Conservation (phyloP, 371 early-diverging fungal species). For the Sanchytrium tribonematis region DNA sequence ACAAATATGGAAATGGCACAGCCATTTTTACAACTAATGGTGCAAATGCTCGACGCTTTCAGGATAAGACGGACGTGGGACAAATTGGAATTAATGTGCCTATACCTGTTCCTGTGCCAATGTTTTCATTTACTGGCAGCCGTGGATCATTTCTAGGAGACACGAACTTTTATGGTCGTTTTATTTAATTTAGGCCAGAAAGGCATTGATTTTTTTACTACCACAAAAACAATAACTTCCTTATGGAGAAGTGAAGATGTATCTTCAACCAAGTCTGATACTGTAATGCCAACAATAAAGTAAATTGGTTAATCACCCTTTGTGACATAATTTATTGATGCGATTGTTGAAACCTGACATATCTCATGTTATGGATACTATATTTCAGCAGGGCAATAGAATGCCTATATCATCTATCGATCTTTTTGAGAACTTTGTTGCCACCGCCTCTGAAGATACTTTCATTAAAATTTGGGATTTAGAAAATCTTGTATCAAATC, state of each 20-base stretch:
- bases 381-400: neutral
- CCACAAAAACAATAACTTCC: neutral
- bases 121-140: constrained; percentile 80
- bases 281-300: neutral
- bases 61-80: constrained; percentile 64
- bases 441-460: neutral
- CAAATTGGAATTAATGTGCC: constrained; percentile 70
- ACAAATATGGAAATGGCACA: constrained; percentile 81
- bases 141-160: constrained; percentile 77
- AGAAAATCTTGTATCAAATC: neutral
- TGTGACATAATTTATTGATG: too few species aligned
- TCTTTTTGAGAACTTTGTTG: neutral
- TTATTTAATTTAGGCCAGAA: too few species aligned
- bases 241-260: neutral
- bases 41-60: constrained; percentile 58
- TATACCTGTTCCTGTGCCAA: constrained; percentile 89
- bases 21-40: constrained; percentile 78
- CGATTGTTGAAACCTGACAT: neutral
- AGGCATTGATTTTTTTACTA: constrained; percentile 10
- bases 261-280: neutral
- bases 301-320: too few species aligned
- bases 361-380: neutral
- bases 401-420: neutral
- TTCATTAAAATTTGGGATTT: neutral
- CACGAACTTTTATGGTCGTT: constrained; percentile 74